Base-by-base conservation (phyloP, 2,329 filamentous ascomycete species). In the Trichoderma afroharzianum region DNA sequence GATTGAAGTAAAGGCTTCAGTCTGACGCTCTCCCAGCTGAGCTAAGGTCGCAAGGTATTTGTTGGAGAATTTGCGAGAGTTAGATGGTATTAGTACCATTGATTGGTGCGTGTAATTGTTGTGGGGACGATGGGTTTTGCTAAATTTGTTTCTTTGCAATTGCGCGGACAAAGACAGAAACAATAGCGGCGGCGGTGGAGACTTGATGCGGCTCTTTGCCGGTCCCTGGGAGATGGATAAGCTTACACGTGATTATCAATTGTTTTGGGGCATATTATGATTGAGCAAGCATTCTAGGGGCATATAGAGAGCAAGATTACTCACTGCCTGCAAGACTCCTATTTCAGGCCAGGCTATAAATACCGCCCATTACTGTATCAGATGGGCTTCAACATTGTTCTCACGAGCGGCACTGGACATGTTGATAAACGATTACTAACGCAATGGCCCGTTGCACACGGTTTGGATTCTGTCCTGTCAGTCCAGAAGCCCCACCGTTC, bases 1-100 rank as follows among this genome's bases (percentile, higher is more conserved):
- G 75, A 76, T 75, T 76, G 75, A 76, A 76, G 75, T 76, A 75
- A 62, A 5, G 12, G 24, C 75, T 76, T 76, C 75, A 76, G 75
- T 76, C 75, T 76, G 75, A 76, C 75, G 75, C 76, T 76, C 75
- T 76, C 75, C 75, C 75, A 76, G 75, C 75, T 76, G 75, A 76
- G 76, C 75, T 76, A 76, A 76, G 75, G 75, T 74, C 76, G 77
- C 80, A 64, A 43, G 24, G 15, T 71, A 43, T 11, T 70, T 58
- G n/a, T 63, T 63, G 57, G n/a, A 50, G 21, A 1, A 24, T 26
- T 15, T 6, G 39, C 21, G 4, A 43, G 68, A 3, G 15, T 63
- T 63, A 32, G 24, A 32, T 1, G 11, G 7, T 63, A 63, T 32
- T 32, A 55, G 58, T 55, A 63, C 24, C 9, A 28, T 36, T 9